Evolutionary conservation across 352 stramenopile species (phyloP), one percentile per base, ranked within the genome.

Genomic region (Pythium folliculosum): DNA sequence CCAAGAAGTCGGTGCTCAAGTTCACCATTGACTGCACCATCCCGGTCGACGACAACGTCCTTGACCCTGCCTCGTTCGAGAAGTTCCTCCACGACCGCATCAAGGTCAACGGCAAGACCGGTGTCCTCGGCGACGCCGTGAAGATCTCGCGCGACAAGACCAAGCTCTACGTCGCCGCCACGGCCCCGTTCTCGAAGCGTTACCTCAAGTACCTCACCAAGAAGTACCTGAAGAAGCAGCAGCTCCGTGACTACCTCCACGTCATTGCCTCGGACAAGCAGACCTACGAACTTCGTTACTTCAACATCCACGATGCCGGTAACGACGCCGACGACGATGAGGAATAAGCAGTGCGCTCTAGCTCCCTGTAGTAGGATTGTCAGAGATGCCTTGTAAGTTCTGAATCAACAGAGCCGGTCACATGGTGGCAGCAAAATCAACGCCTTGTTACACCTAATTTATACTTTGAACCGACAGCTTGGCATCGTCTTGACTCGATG

Each of bases 201-300:
- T 97, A 97, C 82, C 86, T 96, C 67, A 99, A 99, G 90, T 99
- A 99, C 87, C 78, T 99, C 25, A 98, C 97, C 65, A 99, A 99
- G 95, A 99, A 99, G 89, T 99, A 99, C 94, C 86, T 99, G 73
- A 99, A 99, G 94, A 99, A 99, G 92, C 97, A 99, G 79, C 96
- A 99, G 81, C 85, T 99, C 60, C 96, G 97, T 77, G 97, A 99
- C 91, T 99, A 99, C 86, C 82, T 99, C 55, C 97, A 98, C 81
- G 97, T 99, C 38, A 98, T 99, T 86, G 97, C 97, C 45, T 95
- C 89, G 67, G 96, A 97, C 78, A 99, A 99, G 89, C 95, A 98
- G 80, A 99, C 97, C 59, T 99, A 99, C 88, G 97, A 99, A 84
- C 83, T 99, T 59, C 86, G 94, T 79, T 99, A 99, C 88, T 99